Evolutionary conservation across 2,329 filamentous ascomycete genomes (phyloP), one percentile per base, ranked within the genome.

Genomic region (Beauveria scarabaeidicola): DNA sequence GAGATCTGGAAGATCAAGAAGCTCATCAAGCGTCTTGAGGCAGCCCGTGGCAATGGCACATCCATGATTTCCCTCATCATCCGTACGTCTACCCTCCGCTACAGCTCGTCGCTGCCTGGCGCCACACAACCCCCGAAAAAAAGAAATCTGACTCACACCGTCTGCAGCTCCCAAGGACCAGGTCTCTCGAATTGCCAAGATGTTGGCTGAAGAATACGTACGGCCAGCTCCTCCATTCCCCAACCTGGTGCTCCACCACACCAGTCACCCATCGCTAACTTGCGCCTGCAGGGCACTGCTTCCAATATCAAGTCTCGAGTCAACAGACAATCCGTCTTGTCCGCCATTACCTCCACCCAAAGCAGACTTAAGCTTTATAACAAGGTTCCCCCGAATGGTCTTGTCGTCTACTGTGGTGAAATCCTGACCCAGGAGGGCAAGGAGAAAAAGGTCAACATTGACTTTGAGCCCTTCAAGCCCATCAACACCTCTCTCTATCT

Each of bases 121-220:
- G 41, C 50, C 29, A 41, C 50, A 15, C 27, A 40, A 48, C 32
- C n/a, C 11, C 27, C 25, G 19, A 17, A 54, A 48, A 10, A n/a
- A 19, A 41, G 44, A 43, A 50, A 5, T 11, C n/a, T 56, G 59
- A 60, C 59, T 60, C 52, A 51, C 40, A 9, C 46, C 21, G 23
- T 36, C 40, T 21, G 38, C 70, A 95, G 91, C 94, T 62, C 94
- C 94, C 68, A 99, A 99, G 85, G 92, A 97, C 76, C 94, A 99
- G 79, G 85, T 99, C 65, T 97, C 94, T 50, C 88, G 92, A 71
- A 89, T 90, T 59, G 90, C 94, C 62, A 97, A 97, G 84, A 99
- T 99, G 94, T 89, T 99, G 87, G 95, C 95, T 81, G 94, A 99
- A 97, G 92, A 96, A 90, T 96, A 94, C 73, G 90, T 94, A 83